Conservation (phyloP, 305 asterid species). For the Fraxinus velutina region DNA sequence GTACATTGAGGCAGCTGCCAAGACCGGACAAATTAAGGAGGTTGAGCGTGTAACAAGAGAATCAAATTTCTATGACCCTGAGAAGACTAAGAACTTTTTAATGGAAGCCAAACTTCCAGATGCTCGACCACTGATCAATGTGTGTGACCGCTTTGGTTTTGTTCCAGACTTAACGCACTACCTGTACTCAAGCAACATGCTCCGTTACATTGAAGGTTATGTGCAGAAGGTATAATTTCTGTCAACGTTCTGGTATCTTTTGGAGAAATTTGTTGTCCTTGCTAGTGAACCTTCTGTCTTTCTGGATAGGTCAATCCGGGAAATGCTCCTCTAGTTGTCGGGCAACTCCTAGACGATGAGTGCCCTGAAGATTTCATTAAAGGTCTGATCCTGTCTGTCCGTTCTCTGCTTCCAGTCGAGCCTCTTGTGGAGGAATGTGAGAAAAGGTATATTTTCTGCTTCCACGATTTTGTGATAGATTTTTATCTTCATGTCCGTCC, state of each 20-base stretch:
- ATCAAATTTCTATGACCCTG: constrained; percentile 92
- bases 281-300: constrained; percentile 25
- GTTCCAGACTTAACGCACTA: constrained; percentile 98
- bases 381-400: constrained; percentile 94
- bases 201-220: constrained; percentile 98
- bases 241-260: neutral
- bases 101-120: constrained; percentile 99
- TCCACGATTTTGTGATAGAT: neutral
- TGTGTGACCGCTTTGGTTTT: constrained; percentile 97
- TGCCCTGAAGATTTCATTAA: constrained; percentile 99
- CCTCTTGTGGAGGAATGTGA: constrained; percentile 99
- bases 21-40: constrained; percentile 98
- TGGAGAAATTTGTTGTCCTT: constrained; percentile 3
- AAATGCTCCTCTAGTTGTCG: constrained; percentile 98
- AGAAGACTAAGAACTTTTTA: constrained; percentile 89
- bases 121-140: constrained; percentile 96
- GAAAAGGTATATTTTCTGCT: constrained; percentile 56
- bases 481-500: constrained; percentile 13
- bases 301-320: constrained; percentile 87
- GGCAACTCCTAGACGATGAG: constrained; percentile 96
- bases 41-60: constrained; percentile 99
- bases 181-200: constrained; percentile 88
- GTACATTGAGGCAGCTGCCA: constrained; percentile 98
- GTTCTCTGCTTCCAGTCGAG: constrained; percentile 97
- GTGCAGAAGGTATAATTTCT: constrained; percentile 77